Evolutionary conservation across 192 early-diverging fungal genomes (phyloP), one percentile per base, ranked within the genome.

Genomic region (Coemansia sp.): DNA sequence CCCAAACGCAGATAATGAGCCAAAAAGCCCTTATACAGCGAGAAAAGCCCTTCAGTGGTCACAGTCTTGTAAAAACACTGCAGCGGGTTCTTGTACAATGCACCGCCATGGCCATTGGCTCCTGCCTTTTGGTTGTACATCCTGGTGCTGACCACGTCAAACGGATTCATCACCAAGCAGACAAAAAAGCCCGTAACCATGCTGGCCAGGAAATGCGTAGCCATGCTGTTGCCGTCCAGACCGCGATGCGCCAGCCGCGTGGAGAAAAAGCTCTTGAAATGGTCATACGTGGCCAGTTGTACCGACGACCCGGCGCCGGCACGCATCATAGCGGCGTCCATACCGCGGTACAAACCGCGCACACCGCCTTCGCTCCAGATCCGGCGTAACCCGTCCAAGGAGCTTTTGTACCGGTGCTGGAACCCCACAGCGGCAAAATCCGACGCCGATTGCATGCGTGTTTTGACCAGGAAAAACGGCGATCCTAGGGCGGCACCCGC

Each of bases 131-230:
- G 94, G 71, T 97, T 96, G 84, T 95, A 97, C 93, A 97, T 96
- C 55, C 97, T 87, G 5, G 95, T 96, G 51, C 87, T 92, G 54
- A 96, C 90, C 8, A 97, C 94, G 80, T 98, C 97, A 66, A 96
- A 96, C n/a, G 97, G 95, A 64, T 98, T 97, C 95, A 98, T 98
- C 52, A 88, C 91, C 22, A 87, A 78, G 71, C 93, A 94, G 15
- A 97, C 91, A 70, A 94, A 90, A 64, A 96, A 87, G 58, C 93
- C 92, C 0, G 91, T 92, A 52, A 91, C 79, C 85, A 95, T 81
- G 74, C 89, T 90, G 3, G 92, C 88, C 41, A 89, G 67, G 43
- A 91, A 88, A 67, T 98, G 95, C 55, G 93, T 87, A 9, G 84
- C 48, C 22, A 89, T 82, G 73, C 77, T 84, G 61, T 88, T 85